A percentile compares a stretch with the other conserved stretches of the same genome.
Conservation (phyloP, 495 filamentous ascomycete species). For the Trichoderma gamsii region DNA sequence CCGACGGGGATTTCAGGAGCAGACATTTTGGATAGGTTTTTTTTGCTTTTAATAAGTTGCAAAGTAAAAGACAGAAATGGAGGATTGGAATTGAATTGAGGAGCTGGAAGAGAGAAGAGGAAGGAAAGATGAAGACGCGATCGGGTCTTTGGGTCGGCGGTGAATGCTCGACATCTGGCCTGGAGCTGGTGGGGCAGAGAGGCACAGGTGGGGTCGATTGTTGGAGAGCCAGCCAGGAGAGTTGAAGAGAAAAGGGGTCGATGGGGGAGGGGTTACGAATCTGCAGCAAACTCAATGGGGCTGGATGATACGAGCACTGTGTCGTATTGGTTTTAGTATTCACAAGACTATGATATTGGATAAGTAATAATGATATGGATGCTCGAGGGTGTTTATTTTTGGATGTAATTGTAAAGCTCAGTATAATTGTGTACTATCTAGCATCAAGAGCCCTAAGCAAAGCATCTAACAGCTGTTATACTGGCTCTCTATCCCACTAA, state of each 20-base stretch:
- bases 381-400: too few species aligned
- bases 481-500: too few species aligned
- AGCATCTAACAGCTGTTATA: too few species aligned
- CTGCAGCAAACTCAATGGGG: too few species aligned
- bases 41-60: not conserved
- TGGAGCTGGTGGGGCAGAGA: slow-evolving; percentile 5
- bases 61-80: slow-evolving; percentile 6
- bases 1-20: slow-evolving; percentile 47
- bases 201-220: slow-evolving; percentile 13
- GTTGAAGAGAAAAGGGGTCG: not conserved
- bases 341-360: too few species aligned
- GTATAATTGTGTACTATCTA: too few species aligned
- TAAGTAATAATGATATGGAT: too few species aligned
- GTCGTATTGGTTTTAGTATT: too few species aligned
- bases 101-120: slow-evolving; percentile 14
- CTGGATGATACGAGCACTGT: too few species aligned
- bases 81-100: slow-evolving; percentile 16
- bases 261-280: not conserved
- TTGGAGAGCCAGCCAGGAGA: not conserved
- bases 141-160: not conserved
- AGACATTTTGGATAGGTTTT: slow-evolving; percentile 31
- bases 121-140: not conserved
- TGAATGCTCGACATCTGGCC: slow-evolving; percentile 1
- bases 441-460: too few species aligned
- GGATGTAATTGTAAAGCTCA: too few species aligned